Evolutionary conservation across 352 stramenopile species (phyloP).

Genomic region (Halophytophthora polymorphica): DNA sequence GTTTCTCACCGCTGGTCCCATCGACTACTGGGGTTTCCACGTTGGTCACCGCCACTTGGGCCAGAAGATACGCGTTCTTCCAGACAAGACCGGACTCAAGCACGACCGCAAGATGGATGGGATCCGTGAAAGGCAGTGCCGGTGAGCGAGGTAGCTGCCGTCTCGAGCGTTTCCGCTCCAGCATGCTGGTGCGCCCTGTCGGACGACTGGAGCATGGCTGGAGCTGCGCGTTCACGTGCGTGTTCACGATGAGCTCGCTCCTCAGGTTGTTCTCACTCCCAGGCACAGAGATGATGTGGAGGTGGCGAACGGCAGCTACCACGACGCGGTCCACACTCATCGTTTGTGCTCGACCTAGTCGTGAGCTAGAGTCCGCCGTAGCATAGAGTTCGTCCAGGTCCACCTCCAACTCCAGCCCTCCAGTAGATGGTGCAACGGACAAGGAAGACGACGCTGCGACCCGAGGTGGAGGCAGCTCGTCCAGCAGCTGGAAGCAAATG

Average conservation of each 20-base stretch:
- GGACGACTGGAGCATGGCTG: conserved; percentile 11
- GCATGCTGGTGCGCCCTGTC: conserved; percentile 2
- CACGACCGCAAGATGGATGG: conserved; percentile 15
- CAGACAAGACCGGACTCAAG: conserved; percentile 57
- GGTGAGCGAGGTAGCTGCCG: conserved; percentile 16
- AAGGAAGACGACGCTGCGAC: background rate
- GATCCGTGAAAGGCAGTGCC: conserved; percentile 11
- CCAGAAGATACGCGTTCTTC: conserved; percentile 48
- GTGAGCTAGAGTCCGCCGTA: conserved; percentile 13
- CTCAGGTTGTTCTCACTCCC: conserved; percentile 10
- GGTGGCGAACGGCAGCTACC: conserved; percentile 28
- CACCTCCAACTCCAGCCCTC: conserved; percentile 22
- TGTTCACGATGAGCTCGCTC: conserved; percentile 38
- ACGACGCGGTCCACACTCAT: conserved; percentile 38
- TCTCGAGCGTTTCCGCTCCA: conserved; percentile 23
- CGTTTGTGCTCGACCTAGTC: conserved; percentile 1
- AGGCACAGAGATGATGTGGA: conserved; percentile 43
- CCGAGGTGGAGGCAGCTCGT: conserved; percentile 9
- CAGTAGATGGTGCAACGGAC: background rate
- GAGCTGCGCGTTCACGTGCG: conserved; percentile 29
- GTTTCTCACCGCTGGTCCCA: background rate
- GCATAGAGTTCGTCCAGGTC: conserved; percentile 30
- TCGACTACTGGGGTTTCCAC: background rate
- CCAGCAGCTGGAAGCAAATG: conserved; percentile 35
- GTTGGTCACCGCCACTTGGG: conserved; percentile 26